Percentiles rank a stretch among this genome's conserved stretches.
Evolutionary conservation across 768 basidiomycete genomes (phyloP).

Genomic region (Kwoniella shandongensis): DNA sequence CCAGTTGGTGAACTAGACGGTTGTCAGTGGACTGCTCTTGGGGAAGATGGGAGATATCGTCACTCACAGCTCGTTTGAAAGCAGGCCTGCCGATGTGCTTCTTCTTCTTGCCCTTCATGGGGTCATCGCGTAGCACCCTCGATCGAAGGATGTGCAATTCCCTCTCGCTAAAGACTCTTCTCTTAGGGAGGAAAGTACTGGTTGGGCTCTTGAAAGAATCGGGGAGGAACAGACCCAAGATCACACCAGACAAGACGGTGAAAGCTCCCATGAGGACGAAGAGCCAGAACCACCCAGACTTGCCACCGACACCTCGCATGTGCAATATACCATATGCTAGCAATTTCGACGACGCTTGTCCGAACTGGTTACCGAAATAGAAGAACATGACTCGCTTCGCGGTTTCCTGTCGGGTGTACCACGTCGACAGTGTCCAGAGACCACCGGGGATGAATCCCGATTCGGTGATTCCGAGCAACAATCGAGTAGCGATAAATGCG

Average conservation of each 20-base stretch:
- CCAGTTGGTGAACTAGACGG: slow-evolving; percentile 26
- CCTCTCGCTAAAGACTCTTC: slow-evolving; percentile 28
- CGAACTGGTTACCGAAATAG: slow-evolving; percentile 43
- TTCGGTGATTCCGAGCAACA: slow-evolving; percentile 42
- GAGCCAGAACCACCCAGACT: slow-evolving; percentile 34
- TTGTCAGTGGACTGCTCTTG: background rate
- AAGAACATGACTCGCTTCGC: slow-evolving; percentile 38
- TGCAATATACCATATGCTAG: slow-evolving; percentile 44
- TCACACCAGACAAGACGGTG: slow-evolving; percentile 33
- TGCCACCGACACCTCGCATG: slow-evolving; percentile 21
- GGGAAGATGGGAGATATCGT: no score
- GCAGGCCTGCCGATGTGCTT: slow-evolving; percentile 13
- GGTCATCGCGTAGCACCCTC: slow-evolving; percentile 42
- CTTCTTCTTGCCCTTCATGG: slow-evolving; percentile 17
- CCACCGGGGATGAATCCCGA: slow-evolving; percentile 45
- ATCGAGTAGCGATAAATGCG: slow-evolving; percentile 38
- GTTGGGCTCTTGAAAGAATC: slow-evolving; percentile 29
- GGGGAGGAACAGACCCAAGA: slow-evolving; percentile 42
- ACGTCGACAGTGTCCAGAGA: slow-evolving; percentile 33
- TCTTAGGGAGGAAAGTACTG: slow-evolving; percentile 35
- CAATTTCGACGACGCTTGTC: slow-evolving; percentile 35
- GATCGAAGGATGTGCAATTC: slow-evolving; percentile 36
- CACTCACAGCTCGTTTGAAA: slow-evolving; percentile 12
- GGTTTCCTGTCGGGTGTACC: slow-evolving; percentile 44
- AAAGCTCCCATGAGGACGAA: slow-evolving; percentile 42